A percentile compares a stretch with the other conserved stretches of the same genome.
Conservation (phyloP, 2,329 filamentous ascomycete species). For the Pseudogymnoascus sp. region DNA sequence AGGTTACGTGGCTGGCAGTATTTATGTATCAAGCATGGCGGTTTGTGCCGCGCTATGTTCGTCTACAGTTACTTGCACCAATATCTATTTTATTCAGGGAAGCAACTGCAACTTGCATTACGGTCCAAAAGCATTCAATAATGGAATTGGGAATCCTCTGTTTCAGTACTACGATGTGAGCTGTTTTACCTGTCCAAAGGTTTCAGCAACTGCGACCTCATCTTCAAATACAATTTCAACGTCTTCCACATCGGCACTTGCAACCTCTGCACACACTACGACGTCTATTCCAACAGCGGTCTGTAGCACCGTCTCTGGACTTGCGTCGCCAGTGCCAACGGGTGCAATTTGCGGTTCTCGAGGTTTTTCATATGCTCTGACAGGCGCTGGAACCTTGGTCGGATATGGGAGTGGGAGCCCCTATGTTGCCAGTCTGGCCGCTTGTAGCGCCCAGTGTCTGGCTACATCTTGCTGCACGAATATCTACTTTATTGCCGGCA, state of each 20-base stretch:
- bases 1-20: not conserved
- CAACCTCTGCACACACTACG: too few relatives aligned
- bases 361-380: not conserved
- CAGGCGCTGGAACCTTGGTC: not conserved
- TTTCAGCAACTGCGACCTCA: too few relatives aligned
- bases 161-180: too few relatives aligned
- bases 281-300: too few relatives aligned
- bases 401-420: not conserved
- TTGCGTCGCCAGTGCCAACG: not conserved
- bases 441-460: not conserved
- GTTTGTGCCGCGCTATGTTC: not conserved
- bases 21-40: conserved; percentile 2
- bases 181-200: too few relatives aligned
- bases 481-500: not conserved
- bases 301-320: too few relatives aligned
- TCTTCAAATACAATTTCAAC: too few relatives aligned
- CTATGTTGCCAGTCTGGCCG: not conserved
- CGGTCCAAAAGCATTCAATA: too few relatives aligned
- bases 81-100: not conserved
- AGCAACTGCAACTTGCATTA: too few relatives aligned
- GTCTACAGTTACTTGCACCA: conserved; percentile 1
- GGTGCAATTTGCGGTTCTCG: not conserved
- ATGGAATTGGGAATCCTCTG: too few relatives aligned
- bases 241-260: too few relatives aligned
- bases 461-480: not conserved